These are phyloP conservation scores for Gymnopilus dilepis DNA, from an alignment of 768 basidiomycete species.

Conservation along the genomic window DNA sequence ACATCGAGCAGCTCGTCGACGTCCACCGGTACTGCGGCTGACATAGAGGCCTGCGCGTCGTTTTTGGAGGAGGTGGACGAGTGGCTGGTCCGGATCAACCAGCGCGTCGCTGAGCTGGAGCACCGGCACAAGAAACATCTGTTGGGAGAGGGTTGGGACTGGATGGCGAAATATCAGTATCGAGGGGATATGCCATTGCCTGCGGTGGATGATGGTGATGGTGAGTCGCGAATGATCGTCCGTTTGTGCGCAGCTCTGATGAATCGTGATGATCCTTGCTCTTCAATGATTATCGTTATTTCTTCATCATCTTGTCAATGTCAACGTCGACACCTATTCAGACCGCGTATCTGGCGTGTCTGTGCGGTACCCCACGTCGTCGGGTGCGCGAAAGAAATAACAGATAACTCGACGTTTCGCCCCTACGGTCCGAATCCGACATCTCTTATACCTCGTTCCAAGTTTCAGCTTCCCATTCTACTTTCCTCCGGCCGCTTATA, in stretches of 20 bases:
- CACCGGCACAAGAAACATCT: constrained; percentile 23
- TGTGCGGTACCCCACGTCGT: neutral
- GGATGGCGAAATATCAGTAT: constrained; percentile 2
- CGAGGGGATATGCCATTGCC: neutral
- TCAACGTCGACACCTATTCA: too few relatives aligned
- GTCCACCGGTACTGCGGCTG: constrained; percentile 1
- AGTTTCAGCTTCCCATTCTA: neutral
- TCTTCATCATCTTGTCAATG: neutral
- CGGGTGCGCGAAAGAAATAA: neutral
- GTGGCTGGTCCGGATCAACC: constrained; percentile 26
- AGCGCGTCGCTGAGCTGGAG: constrained; percentile 25
- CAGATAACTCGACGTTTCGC: neutral
- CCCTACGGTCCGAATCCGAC: neutral
- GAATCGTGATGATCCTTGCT: neutral
- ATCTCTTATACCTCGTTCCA: neutral
- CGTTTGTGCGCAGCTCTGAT: too few relatives aligned
- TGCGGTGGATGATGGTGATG: neutral
- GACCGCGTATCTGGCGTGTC: neutral
- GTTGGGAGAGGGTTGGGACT: constrained; percentile 12
- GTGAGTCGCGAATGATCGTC: neutral
- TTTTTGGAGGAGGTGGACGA: constrained; percentile 28
- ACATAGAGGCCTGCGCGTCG: constrained; percentile 3
- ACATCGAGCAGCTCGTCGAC: constrained; percentile 8
- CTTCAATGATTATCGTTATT: neutral
- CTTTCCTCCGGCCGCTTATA: neutral